These are phyloP conservation scores for Glutinoglossum americanum DNA, from an alignment of 495 filamentous ascomycete genomes.

Conservation along the genomic window DNA sequence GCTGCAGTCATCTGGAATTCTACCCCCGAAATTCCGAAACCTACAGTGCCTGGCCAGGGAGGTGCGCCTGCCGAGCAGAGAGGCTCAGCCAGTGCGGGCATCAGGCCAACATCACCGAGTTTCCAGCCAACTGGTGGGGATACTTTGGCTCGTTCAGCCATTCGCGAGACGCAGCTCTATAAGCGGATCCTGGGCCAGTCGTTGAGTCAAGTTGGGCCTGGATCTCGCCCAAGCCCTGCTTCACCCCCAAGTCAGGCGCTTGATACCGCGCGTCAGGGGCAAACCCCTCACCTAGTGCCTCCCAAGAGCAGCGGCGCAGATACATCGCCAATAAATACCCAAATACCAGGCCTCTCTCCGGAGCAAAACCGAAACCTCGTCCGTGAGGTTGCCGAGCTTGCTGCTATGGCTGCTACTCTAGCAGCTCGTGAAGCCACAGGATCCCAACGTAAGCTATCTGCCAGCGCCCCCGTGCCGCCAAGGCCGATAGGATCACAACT, in stretches of 20 bases:
- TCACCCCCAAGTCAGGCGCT: constrained; percentile 21
- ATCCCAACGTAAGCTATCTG: constrained; percentile 24
- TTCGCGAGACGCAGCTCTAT: constrained; percentile 75
- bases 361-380: constrained; percentile 63
- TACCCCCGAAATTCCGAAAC: constrained; percentile 68
- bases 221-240: constrained; percentile 22
- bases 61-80: not conserved
- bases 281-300: constrained; percentile 48
- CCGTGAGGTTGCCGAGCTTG: constrained; percentile 73
- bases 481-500: constrained; percentile 22
- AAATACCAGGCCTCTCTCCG: constrained; percentile 46
- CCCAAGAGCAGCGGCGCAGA: constrained; percentile 33
- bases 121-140: constrained; percentile 5
- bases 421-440: constrained; percentile 60
- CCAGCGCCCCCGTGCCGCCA: constrained; percentile 13
- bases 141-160: constrained; percentile 12
- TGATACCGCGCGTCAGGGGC: not conserved
- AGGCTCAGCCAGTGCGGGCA: not conserved
- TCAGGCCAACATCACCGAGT: not conserved
- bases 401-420: constrained; percentile 73
- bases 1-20: constrained; percentile 92
- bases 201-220: constrained; percentile 52
- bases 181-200: constrained; percentile 86
- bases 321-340: constrained; percentile 10
- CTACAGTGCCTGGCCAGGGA: constrained; percentile 6